Evolutionary conservation across 441 rosid genomes (phyloP).

Genomic region (Brassica balearica): DNA sequence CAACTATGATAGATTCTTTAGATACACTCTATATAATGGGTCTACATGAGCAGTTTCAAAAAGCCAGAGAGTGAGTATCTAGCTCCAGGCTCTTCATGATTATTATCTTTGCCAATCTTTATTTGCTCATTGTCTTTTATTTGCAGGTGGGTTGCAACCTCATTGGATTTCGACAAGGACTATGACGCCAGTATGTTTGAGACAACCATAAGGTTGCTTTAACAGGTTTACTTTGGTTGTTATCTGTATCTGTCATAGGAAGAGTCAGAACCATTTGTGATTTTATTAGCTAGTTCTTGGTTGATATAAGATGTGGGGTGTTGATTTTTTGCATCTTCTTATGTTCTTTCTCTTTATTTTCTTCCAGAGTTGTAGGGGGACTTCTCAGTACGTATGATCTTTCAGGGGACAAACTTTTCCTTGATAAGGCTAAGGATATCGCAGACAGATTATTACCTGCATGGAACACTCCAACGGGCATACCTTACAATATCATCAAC

Average conservation of each 20-base stretch:
- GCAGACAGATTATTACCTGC: conserved; percentile 96
- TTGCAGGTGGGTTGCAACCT: conserved; percentile 89
- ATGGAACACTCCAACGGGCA: conserved; percentile 81
- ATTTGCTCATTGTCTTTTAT: conserved; percentile 14
- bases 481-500: conserved; percentile 86
- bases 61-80: conserved; percentile 83
- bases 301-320: conserved; percentile 14
- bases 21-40: conserved; percentile 96
- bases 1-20: conserved; percentile 85
- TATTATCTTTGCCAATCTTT: neutral
- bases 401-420: conserved; percentile 80
- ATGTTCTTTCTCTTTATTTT: conserved; percentile 24
- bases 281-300: conserved; percentile 13
- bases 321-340: conserved; percentile 10
- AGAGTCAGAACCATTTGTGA: conserved; percentile 1
- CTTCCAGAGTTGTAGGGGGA: conserved; percentile 91
- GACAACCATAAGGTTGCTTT: conserved; percentile 98
- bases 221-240: conserved; percentile 62
- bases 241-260: conserved; percentile 25
- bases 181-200: conserved; percentile 94
- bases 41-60: conserved; percentile 79
- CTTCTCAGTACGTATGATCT: conserved; percentile 96
- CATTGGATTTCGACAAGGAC: conserved; percentile 90
- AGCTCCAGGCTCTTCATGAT: conserved; percentile 20
- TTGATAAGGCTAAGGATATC: conserved; percentile 91